phyloP scores from a whole-genome alignment of 2,329 filamentous ascomycete species.

The Magnaporthiopsis rhizophila region DNA sequence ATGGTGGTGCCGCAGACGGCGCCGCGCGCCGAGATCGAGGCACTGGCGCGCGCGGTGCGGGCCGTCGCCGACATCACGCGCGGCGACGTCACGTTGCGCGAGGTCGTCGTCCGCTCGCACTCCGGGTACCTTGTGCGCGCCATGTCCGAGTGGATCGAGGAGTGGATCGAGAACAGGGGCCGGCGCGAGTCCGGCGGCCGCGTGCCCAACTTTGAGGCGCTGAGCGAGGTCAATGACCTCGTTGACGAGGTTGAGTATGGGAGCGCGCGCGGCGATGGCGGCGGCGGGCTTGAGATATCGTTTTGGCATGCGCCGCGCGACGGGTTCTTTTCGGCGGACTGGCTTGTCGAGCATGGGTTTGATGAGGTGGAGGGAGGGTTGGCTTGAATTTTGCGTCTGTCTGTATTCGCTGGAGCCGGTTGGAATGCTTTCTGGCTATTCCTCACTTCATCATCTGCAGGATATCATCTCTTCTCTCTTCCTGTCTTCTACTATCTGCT shows the following conservation, averaged over 20 bases:
- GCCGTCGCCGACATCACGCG: neutral
- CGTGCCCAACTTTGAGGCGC: neutral
- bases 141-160: constrained; percentile 3
- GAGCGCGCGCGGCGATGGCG: neutral
- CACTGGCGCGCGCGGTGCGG: neutral
- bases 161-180: constrained; percentile 1
- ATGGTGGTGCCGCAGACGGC: neutral
- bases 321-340: neutral
- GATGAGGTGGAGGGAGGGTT: neutral
- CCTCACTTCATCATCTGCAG: too few species aligned
- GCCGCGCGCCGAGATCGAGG: neutral
- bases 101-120: neutral
- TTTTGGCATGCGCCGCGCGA: neutral
- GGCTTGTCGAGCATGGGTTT: neutral
- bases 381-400: too few species aligned
- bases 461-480: too few species aligned
- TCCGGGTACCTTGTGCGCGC: neutral
- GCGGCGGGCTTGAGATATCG: neutral
- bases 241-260: neutral
- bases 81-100: neutral
- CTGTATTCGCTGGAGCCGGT: too few species aligned
- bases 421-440: too few species aligned
- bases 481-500: too few species aligned
- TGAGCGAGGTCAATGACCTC: neutral
- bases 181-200: neutral